Evolutionary conservation across 495 filamentous ascomycete genomes (phyloP), one percentile per base, ranked within the genome.

Genomic region (Penicillium tannophilum): DNA sequence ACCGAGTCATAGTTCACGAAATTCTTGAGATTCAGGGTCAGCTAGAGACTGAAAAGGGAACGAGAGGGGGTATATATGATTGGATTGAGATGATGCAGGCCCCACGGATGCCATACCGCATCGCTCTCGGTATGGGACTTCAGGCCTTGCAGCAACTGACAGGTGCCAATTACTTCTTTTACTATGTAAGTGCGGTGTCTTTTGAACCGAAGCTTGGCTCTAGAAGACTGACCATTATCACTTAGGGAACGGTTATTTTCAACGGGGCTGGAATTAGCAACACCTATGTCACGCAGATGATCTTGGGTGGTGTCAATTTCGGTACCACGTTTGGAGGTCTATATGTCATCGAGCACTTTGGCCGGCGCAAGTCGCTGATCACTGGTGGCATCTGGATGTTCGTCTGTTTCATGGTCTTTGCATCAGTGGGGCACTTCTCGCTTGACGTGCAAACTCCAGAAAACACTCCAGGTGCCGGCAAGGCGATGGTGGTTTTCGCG

Each of bases 231-330:
- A 46, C 9, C 8, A 14, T 23, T 26, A 3, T 23, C 7, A 10
- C 11, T 11, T 66, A 88, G 68, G 88, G 89, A 26, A 89, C 88
- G 16, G 82, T 78, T 26, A 84, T 88, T 64, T 91, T 92, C 77
- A 64, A 77, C 30, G 82, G 85, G 6, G 84, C 88, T 2, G 89
- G 87, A 43, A 82, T 92, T 45, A 69, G 64, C 26, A 85, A 91
- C 68, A 80, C 78, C 52, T 90, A 82, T 66, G 77, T 89, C 11
- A 90, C 88, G 0, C 84, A 87, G 56, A 86, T 92, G 63, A 91
- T 92, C 52, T 79, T 90, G 0, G 86, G 85, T 12, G 82, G 77
- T 4, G 87, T 93, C 59, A 92, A 93, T 63, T 86, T 92, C 35
- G 81, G 71, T 26, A 85, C 82, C 31, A 92, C 90, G 3, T 85